Evolutionary conservation across 495 filamentous ascomycete species (phyloP).

Genomic region (Acidiella bohemica): DNA sequence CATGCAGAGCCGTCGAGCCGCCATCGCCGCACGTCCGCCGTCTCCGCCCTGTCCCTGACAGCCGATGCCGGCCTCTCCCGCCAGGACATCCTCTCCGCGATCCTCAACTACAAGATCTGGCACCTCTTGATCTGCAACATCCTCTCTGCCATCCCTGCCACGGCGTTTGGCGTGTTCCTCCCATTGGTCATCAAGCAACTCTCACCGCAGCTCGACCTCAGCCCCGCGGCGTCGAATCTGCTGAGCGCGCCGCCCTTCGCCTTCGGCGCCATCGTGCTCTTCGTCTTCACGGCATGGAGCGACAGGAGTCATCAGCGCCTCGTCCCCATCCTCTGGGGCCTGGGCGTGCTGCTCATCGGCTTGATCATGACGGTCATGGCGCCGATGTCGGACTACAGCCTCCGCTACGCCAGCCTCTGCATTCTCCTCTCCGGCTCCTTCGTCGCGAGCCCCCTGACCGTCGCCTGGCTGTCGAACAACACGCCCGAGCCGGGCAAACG

Average conservation of each 20-base stretch:
- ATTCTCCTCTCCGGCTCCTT: conserved; percentile 42
- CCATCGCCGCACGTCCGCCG: conserved; percentile 3
- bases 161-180: conserved; percentile 43
- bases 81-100: conserved; percentile 37
- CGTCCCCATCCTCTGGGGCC: conserved; percentile 36
- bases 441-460: conserved; percentile 40
- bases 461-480: conserved; percentile 45
- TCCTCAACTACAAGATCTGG: conserved; percentile 41
- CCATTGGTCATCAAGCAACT: conserved; percentile 35
- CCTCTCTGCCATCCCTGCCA: conserved; percentile 37
- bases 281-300: conserved; percentile 35
- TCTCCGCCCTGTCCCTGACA: conserved; percentile 13
- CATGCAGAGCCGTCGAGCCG: background rate
- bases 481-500: conserved; percentile 42
- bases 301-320: conserved; percentile 36
- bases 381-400: conserved; percentile 19
- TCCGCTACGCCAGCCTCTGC: conserved; percentile 39
- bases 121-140: conserved; percentile 40
- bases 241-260: conserved; percentile 45
- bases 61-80: conserved; percentile 31
- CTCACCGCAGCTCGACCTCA: conserved; percentile 17
- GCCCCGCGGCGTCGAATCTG: conserved; percentile 38
- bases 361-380: conserved; percentile 34
- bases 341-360: conserved; percentile 35
- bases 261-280: conserved; percentile 36